Evolutionary conservation across 2,329 filamentous ascomycete species (phyloP), one percentile per base, ranked within the genome.

Genomic region (Orbilia brochopaga): DNA sequence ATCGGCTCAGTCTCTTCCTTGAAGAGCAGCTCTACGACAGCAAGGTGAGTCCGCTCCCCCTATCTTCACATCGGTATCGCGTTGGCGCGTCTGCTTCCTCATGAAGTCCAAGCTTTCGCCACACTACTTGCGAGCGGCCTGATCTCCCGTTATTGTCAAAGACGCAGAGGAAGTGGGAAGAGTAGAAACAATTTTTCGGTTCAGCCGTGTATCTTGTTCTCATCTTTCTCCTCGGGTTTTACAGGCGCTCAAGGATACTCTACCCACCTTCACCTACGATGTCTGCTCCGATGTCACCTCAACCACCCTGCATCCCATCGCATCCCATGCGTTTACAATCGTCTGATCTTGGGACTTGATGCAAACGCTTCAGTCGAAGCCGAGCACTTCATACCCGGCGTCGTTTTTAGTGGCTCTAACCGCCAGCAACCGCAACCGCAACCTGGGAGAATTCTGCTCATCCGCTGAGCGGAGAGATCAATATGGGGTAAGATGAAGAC

Each of bases 171-270:
- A 70, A 54, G 30, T 57, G 46, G 23, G 60, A 67, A 73, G 56
- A 73, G 63, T 37, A 52, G 60, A 56, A 73, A 67, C 58, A 73
- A 73, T 59, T 62, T 61, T 62, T 73, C 61, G 63, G 69, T 63
- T 61, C 44, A 51, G 24, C 69, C 69, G 69, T 73, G 63, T 57
- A 66, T 73, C 61, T 73, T 73, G 61, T 66, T 73, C 69, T 73
- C 69, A 73, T 73, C 54, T 35, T 62, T 73, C 62, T 62, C 57
- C 69, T 67, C 48, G 37, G 55, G 57, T 54, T 70, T 64, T 57
- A 73, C 69, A 73, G 69, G 69, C 61, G 58, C 57, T 51, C 53
- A 65, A 66, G 51, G 58, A 65, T 51, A 60, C 52, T 63, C 60
- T 60, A 37, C 56, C 60, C 67, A 56, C 24, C 4, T 40, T 61